These are phyloP conservation scores for Epichloe bromicola DNA, from an alignment of 2,329 filamentous ascomycete genomes.

Conservation along the genomic window DNA sequence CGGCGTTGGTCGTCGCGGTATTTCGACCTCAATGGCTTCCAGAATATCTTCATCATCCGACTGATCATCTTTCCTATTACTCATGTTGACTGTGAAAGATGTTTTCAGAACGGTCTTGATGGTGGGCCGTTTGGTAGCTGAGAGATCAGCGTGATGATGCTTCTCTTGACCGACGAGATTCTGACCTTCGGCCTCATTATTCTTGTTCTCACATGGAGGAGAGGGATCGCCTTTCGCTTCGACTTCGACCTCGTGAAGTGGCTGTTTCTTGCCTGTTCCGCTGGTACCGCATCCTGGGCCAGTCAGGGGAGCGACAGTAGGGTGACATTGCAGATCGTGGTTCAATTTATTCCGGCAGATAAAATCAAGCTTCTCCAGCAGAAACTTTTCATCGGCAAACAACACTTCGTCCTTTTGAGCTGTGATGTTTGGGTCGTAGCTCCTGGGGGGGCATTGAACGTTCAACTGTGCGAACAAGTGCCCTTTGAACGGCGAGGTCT, in stretches of 20 bases:
- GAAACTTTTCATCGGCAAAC: slow-evolving; percentile 41
- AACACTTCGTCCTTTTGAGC: slow-evolving; percentile 60
- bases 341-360: slow-evolving; percentile 30
- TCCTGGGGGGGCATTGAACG: slow-evolving; percentile 46
- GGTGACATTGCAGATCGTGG: not conserved
- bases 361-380: slow-evolving; percentile 33
- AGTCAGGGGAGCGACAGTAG: not conserved
- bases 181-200: not conserved
- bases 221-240: not conserved
- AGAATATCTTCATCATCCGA: slow-evolving; percentile 15
- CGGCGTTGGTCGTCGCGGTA: slow-evolving; percentile 9
- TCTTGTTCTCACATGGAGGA: not conserved
- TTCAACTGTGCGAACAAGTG: slow-evolving; percentile 52
- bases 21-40: slow-evolving; percentile 13
- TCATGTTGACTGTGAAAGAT: slow-evolving; percentile 19
- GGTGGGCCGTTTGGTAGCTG: not conserved
- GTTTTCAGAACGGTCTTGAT: slow-evolving; percentile 15
- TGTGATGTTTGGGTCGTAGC: slow-evolving; percentile 61
- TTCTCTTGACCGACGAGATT: not conserved
- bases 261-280: not conserved
- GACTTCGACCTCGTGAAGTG: not conserved
- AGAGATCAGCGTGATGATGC: not conserved
- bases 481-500: slow-evolving; percentile 15
- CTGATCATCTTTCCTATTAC: slow-evolving; percentile 17
- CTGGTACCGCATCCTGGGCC: not conserved